Conservation (phyloP, 2,329 filamentous ascomycete species). For the Diaporthe humulicola region DNA sequence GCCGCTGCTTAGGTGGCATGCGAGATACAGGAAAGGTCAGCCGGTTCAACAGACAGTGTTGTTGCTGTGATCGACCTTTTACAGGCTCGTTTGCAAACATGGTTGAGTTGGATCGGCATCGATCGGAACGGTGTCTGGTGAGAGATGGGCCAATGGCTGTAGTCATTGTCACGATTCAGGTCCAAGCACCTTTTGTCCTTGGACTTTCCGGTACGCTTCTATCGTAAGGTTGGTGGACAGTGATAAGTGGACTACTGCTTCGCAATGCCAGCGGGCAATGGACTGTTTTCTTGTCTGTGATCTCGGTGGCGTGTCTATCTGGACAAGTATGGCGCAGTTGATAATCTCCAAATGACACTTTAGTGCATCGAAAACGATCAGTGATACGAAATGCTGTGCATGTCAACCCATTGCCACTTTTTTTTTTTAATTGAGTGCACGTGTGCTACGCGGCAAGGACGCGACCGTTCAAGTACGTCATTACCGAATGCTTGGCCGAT, state of each 20-base stretch:
- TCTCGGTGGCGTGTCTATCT: background rate
- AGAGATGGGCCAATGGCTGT: background rate
- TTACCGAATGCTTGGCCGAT: slow-evolving; percentile 21
- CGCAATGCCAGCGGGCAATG: background rate
- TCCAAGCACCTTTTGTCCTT: background rate
- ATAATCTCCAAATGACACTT: no score
- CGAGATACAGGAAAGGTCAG: background rate
- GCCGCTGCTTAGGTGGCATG: slow-evolving; percentile 36
- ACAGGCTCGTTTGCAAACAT: background rate
- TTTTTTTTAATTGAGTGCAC: slow-evolving; percentile 4
- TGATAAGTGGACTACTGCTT: no score
- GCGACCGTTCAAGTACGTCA: slow-evolving; percentile 32
- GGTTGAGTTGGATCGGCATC: background rate
- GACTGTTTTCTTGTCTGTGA: background rate
- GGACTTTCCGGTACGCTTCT: no score
- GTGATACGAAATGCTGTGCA: background rate
- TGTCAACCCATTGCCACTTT: background rate
- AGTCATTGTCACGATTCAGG: background rate
- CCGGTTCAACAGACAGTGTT: background rate
- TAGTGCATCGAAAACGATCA: background rate
- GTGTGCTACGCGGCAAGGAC: slow-evolving; percentile 26
- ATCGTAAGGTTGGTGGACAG: no score
- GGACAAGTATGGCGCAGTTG: no score
- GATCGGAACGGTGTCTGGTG: background rate
- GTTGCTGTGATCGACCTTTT: background rate